Base-by-base conservation (phyloP, 202 grass and related monocot genomes). In the Miscanthus sacchariflorus region DNA sequence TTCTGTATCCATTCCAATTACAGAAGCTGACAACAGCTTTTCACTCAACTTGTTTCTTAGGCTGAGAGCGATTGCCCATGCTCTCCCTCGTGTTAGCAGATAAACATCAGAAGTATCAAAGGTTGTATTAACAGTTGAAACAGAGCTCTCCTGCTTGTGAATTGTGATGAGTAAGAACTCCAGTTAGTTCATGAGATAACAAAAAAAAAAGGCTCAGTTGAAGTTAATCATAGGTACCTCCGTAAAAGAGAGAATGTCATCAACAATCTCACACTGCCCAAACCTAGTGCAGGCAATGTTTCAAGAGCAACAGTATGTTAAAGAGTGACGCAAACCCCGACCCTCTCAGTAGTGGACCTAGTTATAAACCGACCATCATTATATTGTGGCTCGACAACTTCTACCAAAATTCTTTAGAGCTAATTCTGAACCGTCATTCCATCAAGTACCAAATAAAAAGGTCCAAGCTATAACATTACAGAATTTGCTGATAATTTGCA, bases 51-150 rank as follows among this genome's bases (percentile, higher is more conserved):
- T 82, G 64, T 75, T 94, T 88, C 94, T 86, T 74, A 91, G 46
- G 44, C 86, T 88, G 21, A 96, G 91, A 84, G 90, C 92, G 27
- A 96, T 85, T 76, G 93, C 81, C 97, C 91, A 99, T 80, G 97
- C 94, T 54, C 91, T 89, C 69, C 94, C 91, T 30, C 42, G 70
- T 70, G 94, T 99, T 90, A 99, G 85, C 63, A 99, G 74, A 87
- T 84, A 90, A 9, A 50, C 65, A 87, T 93, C 84, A 78, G 30
- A 39, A 54, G 74, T 80, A 81, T 68, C 85, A 76, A 28, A 77
- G 17, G 80, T 25, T 6, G 17, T 78, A 69, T 78, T 70, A 91
- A 35, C 46, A 76, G 77, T 56, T 83, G 87, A 89, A 88, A 82
- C 40, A 73, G 90, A 88, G 74, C 25, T 85, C 30, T 90, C 93